These are phyloP conservation scores for Zangia roseola DNA, from an alignment of 768 basidiomycete species.

Conservation along the genomic window DNA sequence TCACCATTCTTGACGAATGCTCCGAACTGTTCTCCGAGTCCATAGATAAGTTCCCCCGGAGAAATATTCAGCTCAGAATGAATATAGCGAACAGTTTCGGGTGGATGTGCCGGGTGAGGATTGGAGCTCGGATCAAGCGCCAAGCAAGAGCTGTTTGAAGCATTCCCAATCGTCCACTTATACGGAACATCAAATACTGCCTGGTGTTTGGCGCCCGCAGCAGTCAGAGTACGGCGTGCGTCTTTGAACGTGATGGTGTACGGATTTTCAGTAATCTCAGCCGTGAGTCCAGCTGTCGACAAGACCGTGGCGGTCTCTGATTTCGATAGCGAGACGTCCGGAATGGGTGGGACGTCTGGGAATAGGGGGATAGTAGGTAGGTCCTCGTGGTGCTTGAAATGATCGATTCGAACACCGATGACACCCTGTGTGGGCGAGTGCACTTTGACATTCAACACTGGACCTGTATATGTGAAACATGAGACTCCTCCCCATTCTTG, in stretches of 20 bases:
- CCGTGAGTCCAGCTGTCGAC: constrained; percentile 47
- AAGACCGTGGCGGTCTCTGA: constrained; percentile 30
- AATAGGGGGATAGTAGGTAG: constrained; percentile 57
- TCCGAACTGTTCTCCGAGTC: constrained; percentile 74
- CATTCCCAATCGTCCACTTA: constrained; percentile 49
- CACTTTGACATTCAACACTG: constrained; percentile 38
- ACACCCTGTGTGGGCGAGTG: constrained; percentile 56
- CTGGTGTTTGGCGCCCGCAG: constrained; percentile 55
- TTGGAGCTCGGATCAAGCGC: constrained; percentile 58
- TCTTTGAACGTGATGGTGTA: constrained; percentile 65
- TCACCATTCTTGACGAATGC: constrained; percentile 74
- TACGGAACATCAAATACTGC: constrained; percentile 56
- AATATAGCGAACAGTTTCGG: constrained; percentile 46
- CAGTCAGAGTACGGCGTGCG: constrained; percentile 18
- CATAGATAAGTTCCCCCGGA: constrained; percentile 72
- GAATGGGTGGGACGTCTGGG: constrained; percentile 53
- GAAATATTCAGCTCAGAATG: constrained; percentile 61
- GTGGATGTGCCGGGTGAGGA: constrained; percentile 44
- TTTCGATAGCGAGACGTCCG: constrained; percentile 37
- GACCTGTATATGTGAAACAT: constrained; percentile 6
- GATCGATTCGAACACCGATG: constrained; percentile 55
- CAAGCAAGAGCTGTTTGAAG: constrained; percentile 56
- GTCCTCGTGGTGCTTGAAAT: constrained; percentile 46
- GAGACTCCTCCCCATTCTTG: not conserved
- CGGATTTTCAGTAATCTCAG: constrained; percentile 56